These are phyloP conservation scores for Amanita fuliginea DNA, from an alignment of 768 basidiomycete genomes.

Conservation along the genomic window DNA sequence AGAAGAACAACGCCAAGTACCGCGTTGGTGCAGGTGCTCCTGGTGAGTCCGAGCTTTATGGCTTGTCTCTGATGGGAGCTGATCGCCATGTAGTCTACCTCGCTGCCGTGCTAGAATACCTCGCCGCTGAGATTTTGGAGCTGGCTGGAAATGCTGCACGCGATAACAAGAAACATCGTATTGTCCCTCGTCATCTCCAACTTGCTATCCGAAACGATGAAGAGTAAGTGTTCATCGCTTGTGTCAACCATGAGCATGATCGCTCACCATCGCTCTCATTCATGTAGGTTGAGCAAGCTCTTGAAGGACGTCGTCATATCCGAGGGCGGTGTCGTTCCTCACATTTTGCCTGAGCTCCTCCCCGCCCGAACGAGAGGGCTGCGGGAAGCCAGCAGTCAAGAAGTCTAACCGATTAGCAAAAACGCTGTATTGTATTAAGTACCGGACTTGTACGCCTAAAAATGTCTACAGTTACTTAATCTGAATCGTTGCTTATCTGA, in stretches of 20 bases:
- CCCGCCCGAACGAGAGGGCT: conserved; percentile 28
- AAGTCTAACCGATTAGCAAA: conserved; percentile 9
- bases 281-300: conserved; percentile 57
- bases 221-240: conserved; percentile 28
- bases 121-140: conserved; percentile 77
- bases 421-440: background rate
- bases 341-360: conserved; percentile 28
- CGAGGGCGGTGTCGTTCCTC: conserved; percentile 67
- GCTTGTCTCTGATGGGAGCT: background rate
- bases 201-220: conserved; percentile 78
- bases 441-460: background rate
- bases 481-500: too few relatives aligned
- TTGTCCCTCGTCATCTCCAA: conserved; percentile 73
- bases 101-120: conserved; percentile 72
- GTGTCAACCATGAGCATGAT: background rate
- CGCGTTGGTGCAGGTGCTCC: conserved; percentile 72
- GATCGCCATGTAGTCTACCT: conserved; percentile 46
- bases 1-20: conserved; percentile 65
- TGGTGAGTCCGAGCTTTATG: conserved; percentile 20
- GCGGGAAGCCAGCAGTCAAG: conserved; percentile 13
- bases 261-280: background rate
- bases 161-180: conserved; percentile 72
- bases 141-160: conserved; percentile 67
- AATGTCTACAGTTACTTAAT: background rate
- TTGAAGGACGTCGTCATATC: conserved; percentile 83